Conservation (phyloP, 1,139 yeast genomes). For the Candida frijolesensis region DNA sequence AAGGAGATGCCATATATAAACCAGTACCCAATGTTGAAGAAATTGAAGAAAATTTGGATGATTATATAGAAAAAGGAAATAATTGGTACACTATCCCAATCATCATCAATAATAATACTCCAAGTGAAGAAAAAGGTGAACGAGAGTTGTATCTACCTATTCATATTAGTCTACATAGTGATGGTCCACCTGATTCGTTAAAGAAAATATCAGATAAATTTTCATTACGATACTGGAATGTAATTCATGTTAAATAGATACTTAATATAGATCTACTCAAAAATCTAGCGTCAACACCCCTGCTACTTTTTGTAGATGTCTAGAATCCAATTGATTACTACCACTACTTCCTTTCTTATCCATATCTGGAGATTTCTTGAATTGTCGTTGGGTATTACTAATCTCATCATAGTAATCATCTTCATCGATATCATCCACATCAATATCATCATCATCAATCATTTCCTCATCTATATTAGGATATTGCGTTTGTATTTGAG, state of each 20-base stretch:
- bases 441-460: slow-evolving; percentile 18
- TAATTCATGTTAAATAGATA: slow-evolving; percentile 20
- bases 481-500: slow-evolving; percentile 12
- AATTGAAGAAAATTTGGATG: slow-evolving; percentile 22
- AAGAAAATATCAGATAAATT: slow-evolving; percentile 21
- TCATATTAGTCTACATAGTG: slow-evolving; percentile 28
- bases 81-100: slow-evolving; percentile 43
- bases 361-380: slow-evolving; percentile 14
- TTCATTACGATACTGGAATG: slow-evolving; percentile 37
- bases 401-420: slow-evolving; percentile 14
- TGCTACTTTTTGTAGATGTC: slow-evolving; percentile 55
- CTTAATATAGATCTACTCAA: slow-evolving; percentile 18
- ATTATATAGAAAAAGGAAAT: slow-evolving; percentile 26
- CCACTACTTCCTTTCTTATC: neutral
- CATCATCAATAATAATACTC: neutral
- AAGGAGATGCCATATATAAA: slow-evolving; percentile 21
- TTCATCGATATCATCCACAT: slow-evolving; percentile 17
- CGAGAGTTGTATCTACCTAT: slow-evolving; percentile 27
- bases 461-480: slow-evolving; percentile 4
- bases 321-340: slow-evolving; percentile 40
- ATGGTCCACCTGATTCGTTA: slow-evolving; percentile 30
- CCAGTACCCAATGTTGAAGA: slow-evolving; percentile 7
- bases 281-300: slow-evolving; percentile 62
- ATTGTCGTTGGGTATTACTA: slow-evolving; percentile 23
- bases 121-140: neutral